Base-by-base conservation (phyloP, 2,329 filamentous ascomycete genomes). In the Clonostachys sp. region DNA sequence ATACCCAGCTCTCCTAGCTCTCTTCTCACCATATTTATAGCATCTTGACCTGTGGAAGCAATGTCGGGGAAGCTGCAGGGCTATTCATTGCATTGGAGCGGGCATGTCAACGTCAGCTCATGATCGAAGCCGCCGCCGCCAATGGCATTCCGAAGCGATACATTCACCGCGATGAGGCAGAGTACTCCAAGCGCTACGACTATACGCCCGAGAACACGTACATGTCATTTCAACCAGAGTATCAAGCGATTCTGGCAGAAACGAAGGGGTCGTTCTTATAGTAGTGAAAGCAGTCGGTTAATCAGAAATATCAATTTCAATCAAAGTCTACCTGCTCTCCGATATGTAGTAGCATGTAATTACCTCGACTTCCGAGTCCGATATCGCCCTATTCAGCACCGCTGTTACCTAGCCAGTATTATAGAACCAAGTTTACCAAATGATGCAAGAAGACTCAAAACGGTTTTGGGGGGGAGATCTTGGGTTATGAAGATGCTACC, bases 21-120 rank as follows among this genome's bases (percentile, higher is more conserved):
- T 44, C 30, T 14, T 44, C 17, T 13, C 2, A 30, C 24, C 24
- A 30, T 30, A 30, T 30, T 10, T 34, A 5, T 10, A 44, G 42
- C 0, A 64, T 90, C 12, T 55, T 89, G 45, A 89, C 84, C 0
- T 84, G 87, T 0, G 86, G 86, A 0, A 57, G 61, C 4, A 89
- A 84, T 0, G 85, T 90, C 2, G 86, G 89, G 53, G 86, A 89
- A 62, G 86, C 86, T 0, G 84, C 84, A 0, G 88, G 81, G 60
- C 62, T 87, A 47, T 88, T 86, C 61, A 81, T 80, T 0, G 68
- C 83, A 5, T 74, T 88, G 65, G 86, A 89, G 61, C 73, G 80
- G 30, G 80, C 75, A 9, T 89, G 86, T 58, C 74, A 80, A 9
- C 48, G 59, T 13, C 51, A 61, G 42, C 49, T 65, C 5, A 47